Percentiles rank a stretch among this genome's conserved stretches.
These are phyloP conservation scores for Ascosphaera apis DNA, from an alignment of 2,329 filamentous ascomycete species.

Conservation along the genomic window DNA sequence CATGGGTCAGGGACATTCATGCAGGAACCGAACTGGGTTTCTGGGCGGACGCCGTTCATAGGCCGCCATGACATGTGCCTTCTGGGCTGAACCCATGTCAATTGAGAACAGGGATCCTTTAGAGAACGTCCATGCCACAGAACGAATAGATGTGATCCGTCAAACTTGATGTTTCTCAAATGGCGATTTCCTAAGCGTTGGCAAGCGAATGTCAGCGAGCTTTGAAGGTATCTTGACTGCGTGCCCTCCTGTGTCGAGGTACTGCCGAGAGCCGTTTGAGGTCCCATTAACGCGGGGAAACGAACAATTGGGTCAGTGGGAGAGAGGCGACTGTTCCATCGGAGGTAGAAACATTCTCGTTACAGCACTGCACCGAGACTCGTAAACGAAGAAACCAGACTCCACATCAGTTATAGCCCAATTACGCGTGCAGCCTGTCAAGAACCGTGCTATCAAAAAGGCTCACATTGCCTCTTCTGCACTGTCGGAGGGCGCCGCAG, in stretches of 20 bases:
- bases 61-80: neutral
- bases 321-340: neutral
- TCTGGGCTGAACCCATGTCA: neutral
- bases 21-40: neutral
- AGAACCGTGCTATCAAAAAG: too few relatives aligned
- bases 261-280: neutral
- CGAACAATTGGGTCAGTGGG: neutral
- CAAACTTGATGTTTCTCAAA: neutral
- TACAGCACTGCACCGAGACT: neutral
- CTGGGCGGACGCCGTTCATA: neutral
- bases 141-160: neutral
- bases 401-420: neutral
- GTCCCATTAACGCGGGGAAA: neutral
- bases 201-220: slow-evolving; percentile 1
- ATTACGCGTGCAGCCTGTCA: neutral
- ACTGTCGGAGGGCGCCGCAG: too few relatives aligned
- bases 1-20: neutral
- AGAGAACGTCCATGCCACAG: neutral
- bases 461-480: too few relatives aligned
- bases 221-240: neutral
- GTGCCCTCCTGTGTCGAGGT: neutral
- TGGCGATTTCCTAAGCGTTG: slow-evolving; percentile 9
- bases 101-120: neutral
- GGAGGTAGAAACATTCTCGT: neutral
- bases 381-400: neutral